Base-by-base conservation (phyloP, 495 filamentous ascomycete genomes). In the Trichoderma parareesei region DNA sequence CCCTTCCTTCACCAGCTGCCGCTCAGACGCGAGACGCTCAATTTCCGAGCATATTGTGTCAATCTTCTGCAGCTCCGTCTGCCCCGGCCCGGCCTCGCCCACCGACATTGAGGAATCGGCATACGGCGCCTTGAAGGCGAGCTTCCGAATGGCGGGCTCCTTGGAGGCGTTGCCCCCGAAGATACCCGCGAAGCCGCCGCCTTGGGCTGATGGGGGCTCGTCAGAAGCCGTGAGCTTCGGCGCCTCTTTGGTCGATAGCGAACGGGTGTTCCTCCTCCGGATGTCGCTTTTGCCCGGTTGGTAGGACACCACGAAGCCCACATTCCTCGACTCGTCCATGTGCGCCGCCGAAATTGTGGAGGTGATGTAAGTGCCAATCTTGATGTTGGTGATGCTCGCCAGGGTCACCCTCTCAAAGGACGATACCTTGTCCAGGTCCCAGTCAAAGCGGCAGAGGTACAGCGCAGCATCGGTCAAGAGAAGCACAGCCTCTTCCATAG, bases 381-480 rank as follows among this genome's bases (percentile, higher is more conserved):
- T 83, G 59, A 98, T 86, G 55, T 81, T 80, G 1, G 78, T 77
- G 38, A 98, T 76, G 60, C 89, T 87, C 7, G 83, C 81, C 40
- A 97, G 79, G 64, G 88, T 87, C 13, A 97, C 87, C n/a, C 93
- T 80, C 74, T 96, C 91, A 69, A 96, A 97, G 0, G 87, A 90
- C 1, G 87, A 84, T 0, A 97, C 90, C 74, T 97, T 97, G 77
- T 97, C 93, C 5, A 90, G 84, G 66, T 88, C 88, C 89, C 91
- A 97, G 75, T 97, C 92, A 67, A 97, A 93, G 18, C 89, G 84
- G 71, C 92, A 95, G 60, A 87, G 85, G 70, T 97, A 98, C 6
- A 97, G 73, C 2, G 91, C 92, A 6, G 80, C 78, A 63, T 96
- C 87, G 5, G 93, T 98, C 8, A 98, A 79, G 3, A 98, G 80